phyloP scores from a whole-genome alignment of 768 basidiomycete species.

The Mycena capillaripes region DNA sequence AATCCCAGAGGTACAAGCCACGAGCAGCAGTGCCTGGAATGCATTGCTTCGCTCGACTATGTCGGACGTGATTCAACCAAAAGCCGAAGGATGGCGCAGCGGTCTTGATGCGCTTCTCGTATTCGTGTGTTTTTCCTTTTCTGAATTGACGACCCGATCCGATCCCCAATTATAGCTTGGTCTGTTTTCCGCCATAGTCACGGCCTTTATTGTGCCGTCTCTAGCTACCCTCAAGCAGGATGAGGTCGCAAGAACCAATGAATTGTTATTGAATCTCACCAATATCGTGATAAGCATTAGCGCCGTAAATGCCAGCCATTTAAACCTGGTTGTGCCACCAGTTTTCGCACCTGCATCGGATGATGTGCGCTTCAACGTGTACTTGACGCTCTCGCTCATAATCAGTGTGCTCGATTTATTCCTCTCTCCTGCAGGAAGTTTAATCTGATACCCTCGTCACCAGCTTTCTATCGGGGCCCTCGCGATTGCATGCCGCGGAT shows the following conservation, averaged over 20 bases:
- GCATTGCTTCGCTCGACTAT: slow-evolving; percentile 31
- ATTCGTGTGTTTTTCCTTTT: slow-evolving; percentile 1
- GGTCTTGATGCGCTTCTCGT: slow-evolving; percentile 36
- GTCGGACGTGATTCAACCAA: slow-evolving; percentile 22
- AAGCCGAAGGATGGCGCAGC: slow-evolving; percentile 36
- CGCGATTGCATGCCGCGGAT: slow-evolving; percentile 35
- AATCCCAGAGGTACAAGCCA: slow-evolving; percentile 35
- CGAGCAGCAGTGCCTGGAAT: slow-evolving; percentile 39
- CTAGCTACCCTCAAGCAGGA: slow-evolving; percentile 23
- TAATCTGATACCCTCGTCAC: neutral
- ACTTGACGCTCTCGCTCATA: slow-evolving; percentile 36
- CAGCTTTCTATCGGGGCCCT: slow-evolving; percentile 35
- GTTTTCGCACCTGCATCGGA: slow-evolving; percentile 23
- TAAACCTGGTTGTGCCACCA: neutral
- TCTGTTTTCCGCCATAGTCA: slow-evolving; percentile 39
- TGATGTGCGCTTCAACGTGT: slow-evolving; percentile 32
- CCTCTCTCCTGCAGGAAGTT: no score
- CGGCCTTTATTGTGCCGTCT: slow-evolving; percentile 37
- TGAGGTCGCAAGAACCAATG: slow-evolving; percentile 26
- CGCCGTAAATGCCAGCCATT: neutral
- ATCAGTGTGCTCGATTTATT: slow-evolving; percentile 25
- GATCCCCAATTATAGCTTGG: slow-evolving; percentile 23
- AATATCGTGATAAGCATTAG: slow-evolving; percentile 7
- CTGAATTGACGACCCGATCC: neutral
- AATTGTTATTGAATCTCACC: slow-evolving; percentile 24